phyloP scores from a whole-genome alignment of 2,329 filamentous ascomycete species.

The Colletotrichum filicis region DNA sequence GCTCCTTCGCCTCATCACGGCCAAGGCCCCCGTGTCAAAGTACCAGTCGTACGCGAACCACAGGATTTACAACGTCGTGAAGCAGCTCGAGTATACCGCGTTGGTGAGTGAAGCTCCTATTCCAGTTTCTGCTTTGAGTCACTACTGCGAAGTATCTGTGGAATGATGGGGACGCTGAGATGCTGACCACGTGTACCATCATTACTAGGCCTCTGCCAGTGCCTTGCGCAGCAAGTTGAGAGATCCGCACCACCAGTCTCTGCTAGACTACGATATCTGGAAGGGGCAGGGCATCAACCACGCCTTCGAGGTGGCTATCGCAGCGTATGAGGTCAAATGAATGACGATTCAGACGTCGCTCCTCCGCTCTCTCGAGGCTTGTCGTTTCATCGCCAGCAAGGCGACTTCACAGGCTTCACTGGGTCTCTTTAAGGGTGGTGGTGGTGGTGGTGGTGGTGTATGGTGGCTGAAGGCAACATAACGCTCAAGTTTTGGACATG shows the following conservation, averaged over 20 bases:
- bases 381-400: background rate
- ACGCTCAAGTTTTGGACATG: too few relatives aligned
- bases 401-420: too few relatives aligned
- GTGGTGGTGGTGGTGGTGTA: too few relatives aligned
- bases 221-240: background rate
- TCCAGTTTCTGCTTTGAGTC: background rate
- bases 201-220: background rate
- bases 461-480: too few relatives aligned
- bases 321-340: background rate
- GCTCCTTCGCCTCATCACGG: conserved; percentile 25
- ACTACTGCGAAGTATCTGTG: background rate
- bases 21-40: conserved; percentile 3
- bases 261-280: background rate
- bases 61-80: conserved; percentile 19
- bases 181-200: background rate
- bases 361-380: background rate
- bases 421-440: too few relatives aligned
- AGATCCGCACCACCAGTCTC: background rate
- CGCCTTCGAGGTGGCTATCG: background rate
- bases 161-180: background rate
- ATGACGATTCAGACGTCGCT: background rate
- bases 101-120: background rate
- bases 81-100: background rate
- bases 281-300: background rate
- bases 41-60: conserved; percentile 25